Evolutionary conservation across 2,329 filamentous ascomycete genomes (phyloP), one percentile per base, ranked within the genome.

Genomic region (Neonectria neomacrospora): DNA sequence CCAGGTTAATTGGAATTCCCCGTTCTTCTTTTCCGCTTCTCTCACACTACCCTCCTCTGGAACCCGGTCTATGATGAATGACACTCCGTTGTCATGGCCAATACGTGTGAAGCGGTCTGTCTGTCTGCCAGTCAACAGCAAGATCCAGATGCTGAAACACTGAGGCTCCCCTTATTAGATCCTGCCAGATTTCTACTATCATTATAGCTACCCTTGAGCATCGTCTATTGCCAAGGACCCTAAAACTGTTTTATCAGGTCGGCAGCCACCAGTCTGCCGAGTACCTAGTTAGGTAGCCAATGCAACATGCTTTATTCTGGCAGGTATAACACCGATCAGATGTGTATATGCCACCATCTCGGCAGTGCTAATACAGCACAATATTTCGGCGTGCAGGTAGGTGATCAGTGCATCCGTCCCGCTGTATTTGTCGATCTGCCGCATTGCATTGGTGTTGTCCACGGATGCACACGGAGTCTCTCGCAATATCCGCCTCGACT

Each of bases 1-100:
- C 55, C 67, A 62, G 64, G 54, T 64, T 69, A 69, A 63, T 66
- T 73, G 71, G 64, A 70, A 72, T 72, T 69, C 51, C 41, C 57
- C 37, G 37, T 41, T 11, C 37, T 41, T 41, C 32, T 41, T 23
- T 41, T 50, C 53, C 60, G 47, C 48, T 60, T 48, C 63, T 32
- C 48, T 55, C 45, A 37, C 9, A n/a, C 9, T 52, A 20, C 32
- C 58, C 50, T 44, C 26, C 26, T 58, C 52, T 39, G 54, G 58
- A 62, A 47, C 64, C 55, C 39, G 18, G 28, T 9, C 23, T 10
- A 37, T 37, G 18, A 10, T 41, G 34, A 34, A 30, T 61, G 34
- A 37, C 28, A 26, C 47, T 48, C 39, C 18, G 45, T 34, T 41
- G 37, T n/a, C 37, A 20, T 41, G 37, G 37, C n/a, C 37, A 41